Percentiles rank a stretch among this genome's conserved stretches.
Conservation (phyloP, 2,329 filamentous ascomycete species). For the Talaromyces funiculosus region DNA sequence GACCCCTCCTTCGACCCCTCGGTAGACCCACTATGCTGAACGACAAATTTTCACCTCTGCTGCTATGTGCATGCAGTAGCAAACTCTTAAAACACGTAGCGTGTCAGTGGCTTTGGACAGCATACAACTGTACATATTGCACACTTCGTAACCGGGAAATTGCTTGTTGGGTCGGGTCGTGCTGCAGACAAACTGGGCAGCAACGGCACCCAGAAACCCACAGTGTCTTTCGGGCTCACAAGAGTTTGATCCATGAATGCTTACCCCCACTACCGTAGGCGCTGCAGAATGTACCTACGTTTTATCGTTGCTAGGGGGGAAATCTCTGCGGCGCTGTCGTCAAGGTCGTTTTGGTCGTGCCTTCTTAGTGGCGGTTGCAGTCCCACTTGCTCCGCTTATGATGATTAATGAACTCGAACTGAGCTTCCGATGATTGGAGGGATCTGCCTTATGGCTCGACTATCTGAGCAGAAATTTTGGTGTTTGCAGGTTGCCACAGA, state of each 20-base stretch:
- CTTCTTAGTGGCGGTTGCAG: conserved; percentile 10
- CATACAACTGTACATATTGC: not conserved
- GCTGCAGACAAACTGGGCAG: conserved; percentile 31
- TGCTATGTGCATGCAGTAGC: not conserved
- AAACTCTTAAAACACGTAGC: not conserved
- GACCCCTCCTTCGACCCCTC: not conserved
- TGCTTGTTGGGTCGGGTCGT: conserved; percentile 13
- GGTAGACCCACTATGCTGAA: not conserved
- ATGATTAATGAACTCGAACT: not conserved
- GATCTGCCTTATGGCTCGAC: not conserved
- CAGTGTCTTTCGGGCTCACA: not conserved
- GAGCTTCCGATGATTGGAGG: not conserved
- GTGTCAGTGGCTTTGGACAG: not conserved
- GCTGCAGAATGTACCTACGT: not conserved
- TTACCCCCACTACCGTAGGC: not conserved
- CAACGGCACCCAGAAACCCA: conserved; percentile 21
- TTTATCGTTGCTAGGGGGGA: not conserved
- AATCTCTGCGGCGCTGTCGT: conserved; percentile 6
- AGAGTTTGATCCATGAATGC: not conserved
- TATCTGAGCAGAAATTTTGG: not conserved
- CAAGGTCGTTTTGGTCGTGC: conserved; percentile 22
- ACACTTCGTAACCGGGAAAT: not conserved
- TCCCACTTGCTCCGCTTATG: conserved; percentile 5
- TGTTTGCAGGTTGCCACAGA: not conserved
- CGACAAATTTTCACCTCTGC: conserved; percentile 7